These are phyloP conservation scores for Paecilomyces niveus DNA, from an alignment of 2,329 filamentous ascomycete species.

Conservation along the genomic window DNA sequence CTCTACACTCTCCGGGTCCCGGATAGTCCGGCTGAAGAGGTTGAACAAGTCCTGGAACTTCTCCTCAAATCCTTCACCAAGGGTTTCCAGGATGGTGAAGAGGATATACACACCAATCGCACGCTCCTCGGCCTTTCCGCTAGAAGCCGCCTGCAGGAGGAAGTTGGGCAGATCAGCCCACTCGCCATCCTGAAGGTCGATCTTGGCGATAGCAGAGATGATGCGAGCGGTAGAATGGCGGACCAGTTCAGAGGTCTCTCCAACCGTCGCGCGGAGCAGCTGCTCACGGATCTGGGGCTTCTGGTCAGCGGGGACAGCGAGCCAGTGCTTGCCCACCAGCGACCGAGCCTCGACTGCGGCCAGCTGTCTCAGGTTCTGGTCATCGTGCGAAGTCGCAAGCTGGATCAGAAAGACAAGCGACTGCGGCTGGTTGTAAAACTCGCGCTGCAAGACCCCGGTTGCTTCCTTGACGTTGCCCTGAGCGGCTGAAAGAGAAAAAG, in stretches of 20 bases:
- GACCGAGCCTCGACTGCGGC: slow-evolving; percentile 85
- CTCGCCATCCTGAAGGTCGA: slow-evolving; percentile 80
- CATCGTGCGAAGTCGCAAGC: slow-evolving; percentile 71
- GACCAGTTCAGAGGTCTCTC: slow-evolving; percentile 67
- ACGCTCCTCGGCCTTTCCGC: slow-evolving; percentile 66
- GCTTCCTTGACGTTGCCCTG: slow-evolving; percentile 84
- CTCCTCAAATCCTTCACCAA: slow-evolving; percentile 76
- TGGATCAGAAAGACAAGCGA: slow-evolving; percentile 82
- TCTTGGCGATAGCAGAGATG: slow-evolving; percentile 75
- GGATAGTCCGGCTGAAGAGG: slow-evolving; percentile 79
- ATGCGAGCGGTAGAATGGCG: slow-evolving; percentile 84
- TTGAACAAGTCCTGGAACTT: slow-evolving; percentile 72
- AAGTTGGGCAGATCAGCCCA: slow-evolving; percentile 75
- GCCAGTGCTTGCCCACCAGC: slow-evolving; percentile 81
- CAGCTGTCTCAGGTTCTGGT: slow-evolving; percentile 70
- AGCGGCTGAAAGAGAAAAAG: slow-evolving; percentile 54
- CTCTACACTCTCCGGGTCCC: slow-evolving; percentile 82
- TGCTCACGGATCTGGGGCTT: slow-evolving; percentile 75
- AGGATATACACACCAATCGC: slow-evolving; percentile 91
- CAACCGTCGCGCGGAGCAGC: slow-evolving; percentile 74
- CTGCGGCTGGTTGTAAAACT: slow-evolving; percentile 81
- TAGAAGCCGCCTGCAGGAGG: slow-evolving; percentile 72
- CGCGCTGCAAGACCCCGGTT: slow-evolving; percentile 83
- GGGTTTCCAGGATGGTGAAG: slow-evolving; percentile 81
- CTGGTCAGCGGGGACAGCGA: slow-evolving; percentile 62